Percentiles rank a stretch among this genome's conserved stretches.
phyloP scores from a whole-genome alignment of 2,329 filamentous ascomycete genomes.

The Aspergillus tubingensis region DNA sequence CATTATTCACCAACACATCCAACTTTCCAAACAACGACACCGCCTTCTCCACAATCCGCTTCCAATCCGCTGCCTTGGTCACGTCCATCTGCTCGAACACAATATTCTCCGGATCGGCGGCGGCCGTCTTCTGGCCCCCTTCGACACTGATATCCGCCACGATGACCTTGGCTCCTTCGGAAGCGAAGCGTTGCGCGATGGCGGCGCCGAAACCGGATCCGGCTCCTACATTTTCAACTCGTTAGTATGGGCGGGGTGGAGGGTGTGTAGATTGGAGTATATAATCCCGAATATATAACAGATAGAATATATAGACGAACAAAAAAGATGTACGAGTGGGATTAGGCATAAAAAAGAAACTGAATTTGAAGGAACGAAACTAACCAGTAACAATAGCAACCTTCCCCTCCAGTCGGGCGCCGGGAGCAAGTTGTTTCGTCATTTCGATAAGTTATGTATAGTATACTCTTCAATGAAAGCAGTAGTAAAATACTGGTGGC shows the following conservation, averaged over 20 bases:
- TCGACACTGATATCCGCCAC: slow-evolving; percentile 45
- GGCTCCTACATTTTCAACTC: slow-evolving; percentile 27
- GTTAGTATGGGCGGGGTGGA: too few relatives aligned
- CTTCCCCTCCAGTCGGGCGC: slow-evolving; percentile 44
- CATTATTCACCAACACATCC: slow-evolving; percentile 52
- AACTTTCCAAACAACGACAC: slow-evolving; percentile 38
- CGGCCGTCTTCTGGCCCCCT: slow-evolving; percentile 35
- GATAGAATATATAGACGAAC: neutral
- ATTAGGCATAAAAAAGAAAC: neutral
- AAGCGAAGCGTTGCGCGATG: slow-evolving; percentile 41
- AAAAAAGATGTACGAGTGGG: neutral
- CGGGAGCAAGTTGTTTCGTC: slow-evolving; percentile 16
- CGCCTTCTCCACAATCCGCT: slow-evolving; percentile 29
- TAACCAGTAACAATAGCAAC: slow-evolving; percentile 50
- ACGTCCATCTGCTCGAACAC: slow-evolving; percentile 40
- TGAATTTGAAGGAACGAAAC: neutral
- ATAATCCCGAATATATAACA: too few relatives aligned
- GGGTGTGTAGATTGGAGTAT: too few relatives aligned
- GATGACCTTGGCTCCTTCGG: slow-evolving; percentile 47
- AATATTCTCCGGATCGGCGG: slow-evolving; percentile 31
- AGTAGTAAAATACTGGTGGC: neutral
- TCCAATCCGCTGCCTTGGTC: slow-evolving; percentile 38
- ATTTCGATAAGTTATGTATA: slow-evolving; percentile 4
- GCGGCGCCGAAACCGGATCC: slow-evolving; percentile 48
- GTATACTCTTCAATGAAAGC: neutral